phyloP scores from a whole-genome alignment of 2,329 filamentous ascomycete species.

The Trichoderma koningiopsis region DNA sequence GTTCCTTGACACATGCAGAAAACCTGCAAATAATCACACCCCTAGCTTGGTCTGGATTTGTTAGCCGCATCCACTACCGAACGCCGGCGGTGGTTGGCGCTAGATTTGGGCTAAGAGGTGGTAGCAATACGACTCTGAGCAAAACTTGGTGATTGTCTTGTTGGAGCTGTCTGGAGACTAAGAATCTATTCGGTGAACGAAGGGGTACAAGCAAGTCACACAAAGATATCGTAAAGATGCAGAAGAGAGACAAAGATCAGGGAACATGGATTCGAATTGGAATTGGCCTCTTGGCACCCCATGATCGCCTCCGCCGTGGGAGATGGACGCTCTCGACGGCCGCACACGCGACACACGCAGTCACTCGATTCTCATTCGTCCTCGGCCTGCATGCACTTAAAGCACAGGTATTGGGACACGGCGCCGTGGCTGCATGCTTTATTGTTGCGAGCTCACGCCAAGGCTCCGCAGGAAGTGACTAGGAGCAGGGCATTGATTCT shows the following conservation, averaged over 20 bases:
- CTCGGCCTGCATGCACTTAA: not conserved
- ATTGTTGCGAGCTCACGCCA: not conserved
- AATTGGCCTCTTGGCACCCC: not conserved
- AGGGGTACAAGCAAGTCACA: not conserved
- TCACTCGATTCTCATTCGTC: not conserved
- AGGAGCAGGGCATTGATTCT: not conserved
- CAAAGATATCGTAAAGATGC: not conserved
- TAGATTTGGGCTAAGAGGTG: not conserved
- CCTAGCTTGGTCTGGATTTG: slow-evolving; percentile 4
- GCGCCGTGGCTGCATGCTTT: not conserved
- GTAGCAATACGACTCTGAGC: not conserved
- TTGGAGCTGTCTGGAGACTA: not conserved
- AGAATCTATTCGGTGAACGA: not conserved
- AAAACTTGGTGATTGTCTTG: not conserved
- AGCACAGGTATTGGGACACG: not conserved
- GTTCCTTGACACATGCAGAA: slow-evolving; percentile 19
- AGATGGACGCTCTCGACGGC: not conserved
- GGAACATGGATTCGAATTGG: not conserved
- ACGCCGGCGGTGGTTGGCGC: slow-evolving; percentile 18
- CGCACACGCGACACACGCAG: not conserved
- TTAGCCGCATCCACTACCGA: slow-evolving; percentile 17
- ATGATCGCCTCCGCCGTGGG: not conserved
- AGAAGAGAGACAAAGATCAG: not conserved
- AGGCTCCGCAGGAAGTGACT: not conserved
- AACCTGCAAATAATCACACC: slow-evolving; percentile 10